phyloP scores from a whole-genome alignment of 2,329 filamentous ascomycete genomes.

The Botrytis medusae region DNA sequence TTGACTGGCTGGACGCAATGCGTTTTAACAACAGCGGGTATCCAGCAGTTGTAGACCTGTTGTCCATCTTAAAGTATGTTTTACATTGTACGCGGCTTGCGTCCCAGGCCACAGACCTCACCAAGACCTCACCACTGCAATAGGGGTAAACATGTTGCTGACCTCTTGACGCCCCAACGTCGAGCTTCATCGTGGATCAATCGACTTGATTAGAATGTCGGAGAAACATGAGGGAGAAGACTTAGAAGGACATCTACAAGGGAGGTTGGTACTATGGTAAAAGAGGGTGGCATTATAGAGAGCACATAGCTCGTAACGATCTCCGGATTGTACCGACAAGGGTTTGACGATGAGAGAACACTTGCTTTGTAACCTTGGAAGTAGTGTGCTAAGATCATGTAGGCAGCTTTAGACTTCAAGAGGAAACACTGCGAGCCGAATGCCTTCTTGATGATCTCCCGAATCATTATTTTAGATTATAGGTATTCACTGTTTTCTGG shows the following conservation, averaged over 20 bases:
- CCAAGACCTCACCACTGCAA: not conserved
- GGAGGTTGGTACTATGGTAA: not conserved
- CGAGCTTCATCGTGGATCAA: not conserved
- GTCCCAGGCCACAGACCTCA: accelerated
- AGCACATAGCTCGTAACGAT: not conserved
- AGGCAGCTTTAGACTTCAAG: not conserved
- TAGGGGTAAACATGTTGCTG: too few relatives aligned
- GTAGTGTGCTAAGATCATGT: not conserved
- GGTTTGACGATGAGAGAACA: not conserved
- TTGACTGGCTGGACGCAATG: not conserved
- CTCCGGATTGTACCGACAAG: not conserved
- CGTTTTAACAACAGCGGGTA: not conserved
- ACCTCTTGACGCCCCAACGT: not conserved
- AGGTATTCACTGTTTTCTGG: not conserved
- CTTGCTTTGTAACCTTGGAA: not conserved
- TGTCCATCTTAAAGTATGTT: not conserved
- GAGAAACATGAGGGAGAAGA: not conserved
- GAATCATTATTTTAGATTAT: not conserved
- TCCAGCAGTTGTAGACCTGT: not conserved
- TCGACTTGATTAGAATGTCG: not conserved
- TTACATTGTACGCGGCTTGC: too few relatives aligned
- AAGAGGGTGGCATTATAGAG: not conserved
- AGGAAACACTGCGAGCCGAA: not conserved
- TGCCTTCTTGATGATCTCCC: not conserved
- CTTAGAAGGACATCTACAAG: not conserved